Conservation (phyloP, 2,329 filamentous ascomycete species). For the Aspergillus tubingensis region DNA sequence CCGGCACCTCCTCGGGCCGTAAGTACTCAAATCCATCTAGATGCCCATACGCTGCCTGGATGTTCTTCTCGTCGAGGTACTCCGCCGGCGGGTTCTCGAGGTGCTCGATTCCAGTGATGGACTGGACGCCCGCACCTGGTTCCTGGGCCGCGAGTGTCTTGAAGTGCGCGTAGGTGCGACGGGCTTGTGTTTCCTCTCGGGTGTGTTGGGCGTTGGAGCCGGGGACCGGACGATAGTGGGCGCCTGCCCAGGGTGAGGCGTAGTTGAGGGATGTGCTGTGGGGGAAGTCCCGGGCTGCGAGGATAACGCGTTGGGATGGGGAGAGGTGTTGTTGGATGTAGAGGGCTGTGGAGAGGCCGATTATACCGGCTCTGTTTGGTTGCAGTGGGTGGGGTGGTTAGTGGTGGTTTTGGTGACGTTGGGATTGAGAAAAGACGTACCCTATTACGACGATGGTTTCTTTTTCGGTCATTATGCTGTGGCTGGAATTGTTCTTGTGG, state of each 20-base stretch:
- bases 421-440: slow-evolving; percentile 21
- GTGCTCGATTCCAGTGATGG: slow-evolving; percentile 45
- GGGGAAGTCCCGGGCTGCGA: slow-evolving; percentile 46
- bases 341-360: slow-evolving; percentile 43
- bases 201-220: slow-evolving; percentile 38
- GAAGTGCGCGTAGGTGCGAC: slow-evolving; percentile 42
- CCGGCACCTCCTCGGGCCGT: slow-evolving; percentile 30
- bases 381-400: slow-evolving; percentile 7
- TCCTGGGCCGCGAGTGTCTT: slow-evolving; percentile 36
- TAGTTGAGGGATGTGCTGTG: slow-evolving; percentile 46
- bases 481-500: no score
- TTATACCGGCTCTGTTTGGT: slow-evolving; percentile 40
- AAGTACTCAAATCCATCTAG: slow-evolving; percentile 41
- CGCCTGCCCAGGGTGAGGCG: slow-evolving; percentile 50
- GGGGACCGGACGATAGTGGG: slow-evolving; percentile 51
- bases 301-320: slow-evolving; percentile 35
- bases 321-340: slow-evolving; percentile 33
- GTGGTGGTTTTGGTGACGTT: background rate
- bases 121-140: slow-evolving; percentile 41
- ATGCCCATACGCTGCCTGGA: slow-evolving; percentile 33
- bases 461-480: slow-evolving; percentile 23
- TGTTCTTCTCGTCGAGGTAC: slow-evolving; percentile 32
- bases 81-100: slow-evolving; percentile 42
- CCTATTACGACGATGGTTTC: slow-evolving; percentile 43
- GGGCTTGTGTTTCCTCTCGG: slow-evolving; percentile 41